Base-by-base conservation (phyloP, 495 filamentous ascomycete species). In the Pseudevernia furfuracea region DNA sequence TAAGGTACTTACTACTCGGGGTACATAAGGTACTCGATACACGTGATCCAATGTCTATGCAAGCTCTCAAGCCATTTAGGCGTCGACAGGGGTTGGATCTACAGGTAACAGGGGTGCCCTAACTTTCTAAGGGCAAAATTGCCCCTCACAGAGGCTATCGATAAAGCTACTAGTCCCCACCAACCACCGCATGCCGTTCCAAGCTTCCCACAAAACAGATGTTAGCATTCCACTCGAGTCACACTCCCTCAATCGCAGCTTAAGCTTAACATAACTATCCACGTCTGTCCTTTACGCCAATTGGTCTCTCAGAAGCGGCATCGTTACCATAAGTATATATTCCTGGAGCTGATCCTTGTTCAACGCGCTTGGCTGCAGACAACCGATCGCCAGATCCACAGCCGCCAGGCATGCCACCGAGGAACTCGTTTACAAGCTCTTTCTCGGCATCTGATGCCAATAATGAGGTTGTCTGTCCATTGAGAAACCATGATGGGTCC, bases 391-490 rank as follows among this genome's bases (percentile, higher is more conserved):
- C 44, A 49, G 56, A 59, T 53, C 46, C 56, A 46, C 34, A 55
- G 52, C 17, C 36, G 23, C 55, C 56, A 64, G 66, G 55, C 77
- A 88, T 96, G 92, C 92, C 92, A 78, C 91, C 90, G 67, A 85
- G 89, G 84, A 87, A 87, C 67, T 89, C 90, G 62, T 81, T 95
- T 73, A 92, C 89, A 64, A 88, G 88, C 75, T 95, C 91, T 61
- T 96, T 96, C 74, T 93, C 92, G 68, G 88, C 96, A 71, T 87
- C 89, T 66, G 91, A 96, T 79, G 85, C 87, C 74, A 91, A 88
- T 73, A 95, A 95, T 76, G 94, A 97, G 76, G 93, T 98, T 68
- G 91, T 97, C 65, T 98, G 94, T 81, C 94, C 94, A 66, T 79
- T 98, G 79, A 87, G 86, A 72, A 97, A 96, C 74, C 91, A 96